Conservation (phyloP, 2,329 filamentous ascomycete genomes). For the Ascochyta fabae region DNA sequence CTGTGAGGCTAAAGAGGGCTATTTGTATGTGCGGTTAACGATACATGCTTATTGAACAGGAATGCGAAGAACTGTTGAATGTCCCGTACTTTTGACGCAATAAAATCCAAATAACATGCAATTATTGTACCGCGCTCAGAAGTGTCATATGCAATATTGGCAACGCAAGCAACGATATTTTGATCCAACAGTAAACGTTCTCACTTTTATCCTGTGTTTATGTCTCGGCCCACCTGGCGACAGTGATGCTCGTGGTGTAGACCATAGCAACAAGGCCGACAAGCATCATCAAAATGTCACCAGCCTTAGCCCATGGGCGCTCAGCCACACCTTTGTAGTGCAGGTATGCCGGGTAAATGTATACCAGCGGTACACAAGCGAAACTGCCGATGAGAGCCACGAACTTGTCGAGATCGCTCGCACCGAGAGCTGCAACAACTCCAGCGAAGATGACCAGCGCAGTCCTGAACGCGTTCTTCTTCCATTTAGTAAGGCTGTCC, state of each 20-base stretch:
- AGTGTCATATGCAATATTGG: no score
- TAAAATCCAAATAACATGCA: no score
- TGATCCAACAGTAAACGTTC: no score
- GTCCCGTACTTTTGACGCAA: no score
- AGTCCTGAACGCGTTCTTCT: slow-evolving; percentile 73
- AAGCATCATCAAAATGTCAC: slow-evolving; percentile 68
- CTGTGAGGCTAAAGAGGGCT: background rate
- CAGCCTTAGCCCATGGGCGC: slow-evolving; percentile 60
- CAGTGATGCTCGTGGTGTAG: slow-evolving; percentile 71
- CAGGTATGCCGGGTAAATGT: slow-evolving; percentile 75
- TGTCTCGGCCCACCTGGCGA: slow-evolving; percentile 49
- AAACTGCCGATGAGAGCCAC: slow-evolving; percentile 76
- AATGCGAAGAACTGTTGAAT: no score
- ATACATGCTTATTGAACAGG: background rate
- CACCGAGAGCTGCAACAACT: slow-evolving; percentile 67
- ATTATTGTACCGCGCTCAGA: no score
- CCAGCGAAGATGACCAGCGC: slow-evolving; percentile 65
- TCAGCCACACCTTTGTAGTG: slow-evolving; percentile 72
- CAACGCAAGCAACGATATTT: no score
- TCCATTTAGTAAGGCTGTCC: slow-evolving; percentile 71
- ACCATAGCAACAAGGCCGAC: slow-evolving; percentile 74
- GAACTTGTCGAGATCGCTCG: slow-evolving; percentile 74
- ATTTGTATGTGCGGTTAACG: background rate
- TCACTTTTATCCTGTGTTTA: background rate
- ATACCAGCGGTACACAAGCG: slow-evolving; percentile 77